Conservation (phyloP, 306 rosid genomes). For the Dryas octopetala region DNA sequence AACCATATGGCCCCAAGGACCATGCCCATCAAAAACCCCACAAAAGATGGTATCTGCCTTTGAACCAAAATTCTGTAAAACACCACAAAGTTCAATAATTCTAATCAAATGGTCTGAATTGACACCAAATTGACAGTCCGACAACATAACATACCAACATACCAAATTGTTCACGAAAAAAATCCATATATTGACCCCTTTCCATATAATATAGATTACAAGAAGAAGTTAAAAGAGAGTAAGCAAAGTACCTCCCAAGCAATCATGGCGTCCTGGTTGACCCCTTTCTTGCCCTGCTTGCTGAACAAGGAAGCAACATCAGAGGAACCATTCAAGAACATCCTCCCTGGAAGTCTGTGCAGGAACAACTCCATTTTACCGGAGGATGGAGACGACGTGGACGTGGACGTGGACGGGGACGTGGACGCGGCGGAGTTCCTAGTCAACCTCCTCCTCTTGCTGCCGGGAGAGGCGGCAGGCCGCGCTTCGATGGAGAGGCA, state of each 20-base stretch:
- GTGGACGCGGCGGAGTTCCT: neutral
- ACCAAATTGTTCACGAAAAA: too few species aligned
- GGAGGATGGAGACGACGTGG: slow-evolving; percentile 2
- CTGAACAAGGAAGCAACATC: slow-evolving; percentile 56
- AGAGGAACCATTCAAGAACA: slow-evolving; percentile 63
- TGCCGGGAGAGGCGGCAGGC: slow-evolving; percentile 19
- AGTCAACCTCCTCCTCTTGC: slow-evolving; percentile 26
- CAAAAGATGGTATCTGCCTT: slow-evolving; percentile 55
- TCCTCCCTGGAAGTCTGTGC: slow-evolving; percentile 60
- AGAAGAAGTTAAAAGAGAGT: neutral
- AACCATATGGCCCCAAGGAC: slow-evolving; percentile 77
- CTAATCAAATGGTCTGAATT: neutral
- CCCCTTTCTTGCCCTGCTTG: slow-evolving; percentile 68
- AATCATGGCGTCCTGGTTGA: slow-evolving; percentile 88
- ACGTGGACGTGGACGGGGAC: neutral
- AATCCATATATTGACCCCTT: too few species aligned
- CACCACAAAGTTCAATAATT: neutral
- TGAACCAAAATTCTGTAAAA: slow-evolving; percentile 54
- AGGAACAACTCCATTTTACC: slow-evolving; percentile 38
- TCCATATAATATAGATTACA: neutral
- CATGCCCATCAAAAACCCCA: slow-evolving; percentile 97
- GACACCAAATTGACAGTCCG: neutral
- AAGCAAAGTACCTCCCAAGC: slow-evolving; percentile 72
- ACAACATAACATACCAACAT: neutral
- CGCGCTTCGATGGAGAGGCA: slow-evolving; percentile 45